phyloP scores from a whole-genome alignment of 1,284 basidiomycete genomes.

The Ceratobasidium sp. region DNA sequence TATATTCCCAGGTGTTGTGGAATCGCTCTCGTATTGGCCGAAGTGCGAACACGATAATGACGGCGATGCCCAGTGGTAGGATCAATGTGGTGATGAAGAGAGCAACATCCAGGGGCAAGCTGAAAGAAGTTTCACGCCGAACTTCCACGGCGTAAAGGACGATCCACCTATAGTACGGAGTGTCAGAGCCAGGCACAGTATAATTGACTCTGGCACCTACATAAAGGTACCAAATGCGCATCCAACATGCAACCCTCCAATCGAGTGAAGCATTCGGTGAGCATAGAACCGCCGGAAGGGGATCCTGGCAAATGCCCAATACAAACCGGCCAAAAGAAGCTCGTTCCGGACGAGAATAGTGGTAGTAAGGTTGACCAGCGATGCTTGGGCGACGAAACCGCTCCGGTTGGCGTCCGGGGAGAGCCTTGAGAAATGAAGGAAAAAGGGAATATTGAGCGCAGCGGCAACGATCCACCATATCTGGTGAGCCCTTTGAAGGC shows the following conservation, averaged over 20 bases:
- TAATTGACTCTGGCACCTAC: conserved; percentile 4
- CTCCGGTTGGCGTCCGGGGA: not conserved
- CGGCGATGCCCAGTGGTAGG: conserved; percentile 2
- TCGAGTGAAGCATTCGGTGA: conserved; percentile 22
- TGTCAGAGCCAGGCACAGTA: not conserved
- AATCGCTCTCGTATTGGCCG: conserved; percentile 24
- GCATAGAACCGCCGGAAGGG: conserved; percentile 23
- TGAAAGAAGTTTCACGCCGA: not conserved
- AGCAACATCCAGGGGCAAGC: conserved; percentile 16
- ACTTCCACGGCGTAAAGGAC: conserved; percentile 5
- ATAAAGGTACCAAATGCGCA: conserved; percentile 23
- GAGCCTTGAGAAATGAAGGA: not conserved
- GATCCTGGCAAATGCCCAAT: conserved; percentile 7
- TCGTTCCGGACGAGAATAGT: conserved; percentile 26
- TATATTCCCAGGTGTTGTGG: conserved; percentile 34
- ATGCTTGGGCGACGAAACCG: conserved; percentile 7
- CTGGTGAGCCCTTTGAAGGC: conserved; percentile 28
- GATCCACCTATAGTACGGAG: conserved; percentile 13
- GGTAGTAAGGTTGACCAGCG: conserved; percentile 15
- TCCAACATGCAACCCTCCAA: conserved; percentile 26
- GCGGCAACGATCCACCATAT: conserved; percentile 23
- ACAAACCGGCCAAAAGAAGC: not conserved
- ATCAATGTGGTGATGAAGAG: conserved; percentile 5
- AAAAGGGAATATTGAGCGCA: conserved; percentile 13
- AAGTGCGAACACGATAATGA: conserved; percentile 26